Base-by-base conservation (phyloP, 805 yeast species). In the Wickerhamiella occidentalis region DNA sequence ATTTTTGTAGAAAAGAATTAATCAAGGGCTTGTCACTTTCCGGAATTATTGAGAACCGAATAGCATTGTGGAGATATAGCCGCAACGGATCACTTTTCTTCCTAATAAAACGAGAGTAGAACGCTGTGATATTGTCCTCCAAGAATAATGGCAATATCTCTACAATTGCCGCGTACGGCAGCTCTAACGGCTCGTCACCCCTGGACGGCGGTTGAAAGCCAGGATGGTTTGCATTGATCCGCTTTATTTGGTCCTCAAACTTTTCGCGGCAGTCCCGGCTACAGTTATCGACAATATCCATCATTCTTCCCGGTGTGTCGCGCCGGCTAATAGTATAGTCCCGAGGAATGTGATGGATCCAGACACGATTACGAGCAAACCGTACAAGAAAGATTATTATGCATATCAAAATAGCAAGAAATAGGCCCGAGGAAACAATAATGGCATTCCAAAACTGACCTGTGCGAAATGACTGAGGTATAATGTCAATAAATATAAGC, bases 391-490 rank as follows among this genome's bases (percentile, higher is more conserved):
- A 76, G 17, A 83, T 61, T 1, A 77, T 53, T 0, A 79, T 54
- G 3, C 78, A 65, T 6, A 74, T 56, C 0, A 81, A 51, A 1
- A 78, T 68, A 54, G 84, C 78, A 1, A 77, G 65, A 2, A 79
- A 85, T 57, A 84, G 72, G 6, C 82, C 85, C 41, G 79, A 75
- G 6, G 84, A 77, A 18, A 87, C 85, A 52, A 88, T 85, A 54
- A 88, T 80, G 2, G 90, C 77, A 61, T 87, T 85, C 61, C 85
- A 69, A 1, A 85, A 92, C 56, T 83, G 77, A 52, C 76, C 75
- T 11, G 77, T 69, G 1, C 81, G 71, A 55, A 77, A 75, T 5
- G 79, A 75, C 58, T 75, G 80, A 0, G 72, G 71, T 52, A 87
- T 78, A 26, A 86, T 78, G 64, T 90, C 96, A 13, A 86, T 75